These are phyloP conservation scores for Exophiala dermatitidis DNA, from an alignment of 2,329 filamentous ascomycete genomes.

Conservation along the genomic window DNA sequence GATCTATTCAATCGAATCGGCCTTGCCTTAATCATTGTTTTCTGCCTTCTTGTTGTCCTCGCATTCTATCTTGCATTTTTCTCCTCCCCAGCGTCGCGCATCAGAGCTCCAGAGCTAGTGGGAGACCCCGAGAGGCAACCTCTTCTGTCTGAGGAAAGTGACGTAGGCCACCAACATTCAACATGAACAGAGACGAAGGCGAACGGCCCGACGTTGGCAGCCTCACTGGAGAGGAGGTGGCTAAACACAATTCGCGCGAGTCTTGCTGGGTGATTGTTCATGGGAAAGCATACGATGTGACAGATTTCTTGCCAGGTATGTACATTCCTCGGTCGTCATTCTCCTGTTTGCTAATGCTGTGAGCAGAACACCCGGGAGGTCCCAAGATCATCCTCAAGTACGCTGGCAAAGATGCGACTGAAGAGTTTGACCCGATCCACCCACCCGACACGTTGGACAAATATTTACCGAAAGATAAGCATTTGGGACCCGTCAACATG, in stretches of 20 bases:
- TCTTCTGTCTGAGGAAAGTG: conserved; percentile 4
- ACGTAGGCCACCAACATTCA: not conserved
- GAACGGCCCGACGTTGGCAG: conserved; percentile 29
- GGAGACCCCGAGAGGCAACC: conserved; percentile 13
- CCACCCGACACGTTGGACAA: conserved; percentile 78
- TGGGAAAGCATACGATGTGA: conserved; percentile 83
- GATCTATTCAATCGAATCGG: conserved; percentile 12
- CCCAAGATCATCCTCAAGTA: conserved; percentile 94
- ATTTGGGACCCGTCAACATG: conserved; percentile 87
- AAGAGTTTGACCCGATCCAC: conserved; percentile 83
- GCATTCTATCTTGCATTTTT: conserved; percentile 21
- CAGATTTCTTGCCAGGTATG: conserved; percentile 63
- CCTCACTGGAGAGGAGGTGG: conserved; percentile 52
- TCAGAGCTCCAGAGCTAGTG: conserved; percentile 3
- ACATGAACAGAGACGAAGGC: conserved; percentile 23
- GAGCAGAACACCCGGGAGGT: conserved; percentile 73
- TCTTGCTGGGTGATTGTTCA: conserved; percentile 92
- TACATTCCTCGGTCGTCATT: conserved; percentile 4
- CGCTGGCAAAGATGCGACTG: conserved; percentile 87
- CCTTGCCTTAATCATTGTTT: conserved; percentile 20
- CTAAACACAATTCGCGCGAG: conserved; percentile 70
- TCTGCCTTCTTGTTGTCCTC: conserved; percentile 19
- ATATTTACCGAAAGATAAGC: conserved; percentile 77
- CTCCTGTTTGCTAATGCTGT: conserved; percentile 1
- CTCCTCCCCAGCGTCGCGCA: conserved; percentile 6